phyloP scores from a whole-genome alignment of 176 grass and related monocot species.

The Oropetium thomaeum region DNA sequence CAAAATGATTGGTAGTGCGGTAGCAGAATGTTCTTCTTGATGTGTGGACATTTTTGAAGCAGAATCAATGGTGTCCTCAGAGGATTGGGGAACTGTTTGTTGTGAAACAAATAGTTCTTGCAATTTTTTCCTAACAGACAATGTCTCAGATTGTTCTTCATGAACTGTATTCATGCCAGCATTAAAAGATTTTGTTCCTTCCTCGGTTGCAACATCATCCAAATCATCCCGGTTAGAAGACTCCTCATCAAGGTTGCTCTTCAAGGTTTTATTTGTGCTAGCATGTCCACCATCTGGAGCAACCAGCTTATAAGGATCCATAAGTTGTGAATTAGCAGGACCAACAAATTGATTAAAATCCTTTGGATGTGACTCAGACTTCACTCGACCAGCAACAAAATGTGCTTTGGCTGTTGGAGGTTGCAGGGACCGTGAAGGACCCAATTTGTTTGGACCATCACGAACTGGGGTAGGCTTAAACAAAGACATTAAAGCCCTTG shows the following conservation, averaged over 20 bases:
- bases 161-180: not conserved
- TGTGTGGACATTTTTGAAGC: slow-evolving; percentile 6
- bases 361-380: not conserved
- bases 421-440: not conserved
- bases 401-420: slow-evolving; percentile 14
- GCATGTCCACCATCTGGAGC: slow-evolving; percentile 18
- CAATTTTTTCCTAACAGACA: slow-evolving; percentile 15
- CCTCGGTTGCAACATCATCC: slow-evolving; percentile 24
- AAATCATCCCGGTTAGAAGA: slow-evolving; percentile 36
- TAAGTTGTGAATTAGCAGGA: slow-evolving; percentile 10
- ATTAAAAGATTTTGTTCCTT: slow-evolving; percentile 21
- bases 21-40: slow-evolving; percentile 13
- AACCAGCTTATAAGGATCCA: slow-evolving; percentile 4
- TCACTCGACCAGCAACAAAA: not conserved
- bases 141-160: slow-evolving; percentile 12
- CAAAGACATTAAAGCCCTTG: slow-evolving; percentile 61
- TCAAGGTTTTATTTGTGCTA: slow-evolving; percentile 30
- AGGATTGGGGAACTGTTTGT: slow-evolving; percentile 2
- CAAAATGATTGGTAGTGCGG: not conserved
- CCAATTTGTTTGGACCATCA: slow-evolving; percentile 5
- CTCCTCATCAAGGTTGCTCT: slow-evolving; percentile 25
- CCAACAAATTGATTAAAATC: slow-evolving; percentile 13
- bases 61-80: not conserved
- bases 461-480: slow-evolving; percentile 40
- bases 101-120: slow-evolving; percentile 29